phyloP scores from a whole-genome alignment of 2,329 filamentous ascomycete species.

The Raffaelea deltoideospora region DNA sequence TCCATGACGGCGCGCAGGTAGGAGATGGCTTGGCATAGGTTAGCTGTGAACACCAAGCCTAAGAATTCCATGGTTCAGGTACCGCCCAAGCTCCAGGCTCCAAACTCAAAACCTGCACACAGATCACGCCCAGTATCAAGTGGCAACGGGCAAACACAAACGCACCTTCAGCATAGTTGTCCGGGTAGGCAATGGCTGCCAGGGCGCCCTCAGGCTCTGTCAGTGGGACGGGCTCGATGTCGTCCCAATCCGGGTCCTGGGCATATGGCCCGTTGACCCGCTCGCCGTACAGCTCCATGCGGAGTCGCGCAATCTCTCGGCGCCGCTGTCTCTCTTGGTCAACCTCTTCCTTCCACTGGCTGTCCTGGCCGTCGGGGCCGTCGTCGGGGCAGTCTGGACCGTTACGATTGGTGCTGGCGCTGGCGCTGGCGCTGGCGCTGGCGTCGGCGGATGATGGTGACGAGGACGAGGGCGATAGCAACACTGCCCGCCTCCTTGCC shows the following conservation, averaged over 20 bases:
- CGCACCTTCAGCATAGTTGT: slow-evolving; percentile 68
- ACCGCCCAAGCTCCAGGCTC: no score
- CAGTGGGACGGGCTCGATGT: slow-evolving; percentile 68
- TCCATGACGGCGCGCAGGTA: slow-evolving; percentile 94
- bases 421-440: slow-evolving; percentile 2
- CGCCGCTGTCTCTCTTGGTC: slow-evolving; percentile 30
- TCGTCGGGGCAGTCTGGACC: no score
- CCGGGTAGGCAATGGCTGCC: slow-evolving; percentile 81
- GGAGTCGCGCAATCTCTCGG: slow-evolving; percentile 34
- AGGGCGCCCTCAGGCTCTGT: slow-evolving; percentile 73
- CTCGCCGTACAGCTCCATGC: slow-evolving; percentile 36
- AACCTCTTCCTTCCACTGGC: slow-evolving; percentile 21
- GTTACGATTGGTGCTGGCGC: no score
- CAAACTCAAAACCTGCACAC: not conserved
- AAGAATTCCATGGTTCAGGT: no score
- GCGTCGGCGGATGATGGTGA: no score
- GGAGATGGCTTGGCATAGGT: slow-evolving; percentile 49
- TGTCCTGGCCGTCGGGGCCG: no score
- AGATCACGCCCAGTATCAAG: no score
- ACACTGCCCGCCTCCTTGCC: slow-evolving; percentile 20
- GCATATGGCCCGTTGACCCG: slow-evolving; percentile 36
- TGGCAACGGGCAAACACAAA: not conserved
- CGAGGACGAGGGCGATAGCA: no score
- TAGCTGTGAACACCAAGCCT: not conserved
- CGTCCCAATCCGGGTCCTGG: slow-evolving; percentile 64